phyloP scores from a whole-genome alignment of 805 yeast species.

The Candida tammaniensis region DNA sequence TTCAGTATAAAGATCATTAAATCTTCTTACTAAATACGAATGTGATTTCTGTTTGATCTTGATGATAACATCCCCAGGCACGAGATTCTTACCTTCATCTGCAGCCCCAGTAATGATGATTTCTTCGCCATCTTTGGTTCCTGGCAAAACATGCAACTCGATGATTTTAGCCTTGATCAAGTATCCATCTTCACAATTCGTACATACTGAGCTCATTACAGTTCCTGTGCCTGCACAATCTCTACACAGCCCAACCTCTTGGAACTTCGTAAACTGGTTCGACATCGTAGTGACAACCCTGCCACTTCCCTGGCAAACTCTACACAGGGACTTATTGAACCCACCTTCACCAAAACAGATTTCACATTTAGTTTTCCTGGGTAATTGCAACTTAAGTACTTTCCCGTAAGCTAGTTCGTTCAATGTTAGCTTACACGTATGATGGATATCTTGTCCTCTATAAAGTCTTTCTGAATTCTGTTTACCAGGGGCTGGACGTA shows the following conservation, averaged over 20 bases:
- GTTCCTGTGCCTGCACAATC: slow-evolving; percentile 37
- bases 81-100: slow-evolving; percentile 56
- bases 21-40: slow-evolving; percentile 39
- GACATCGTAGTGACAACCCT: slow-evolving; percentile 46
- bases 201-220: slow-evolving; percentile 21
- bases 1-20: slow-evolving; percentile 43
- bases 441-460: slow-evolving; percentile 56
- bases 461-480: slow-evolving; percentile 13
- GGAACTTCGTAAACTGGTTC: slow-evolving; percentile 38
- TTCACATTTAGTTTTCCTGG: slow-evolving; percentile 47
- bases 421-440: slow-evolving; percentile 50
- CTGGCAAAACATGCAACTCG: slow-evolving; percentile 53
- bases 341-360: slow-evolving; percentile 56
- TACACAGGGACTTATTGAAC: slow-evolving; percentile 30
- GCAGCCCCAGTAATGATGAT: slow-evolving; percentile 58
- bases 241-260: slow-evolving; percentile 30
- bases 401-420: slow-evolving; percentile 61
- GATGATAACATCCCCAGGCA: slow-evolving; percentile 68
- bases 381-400: slow-evolving; percentile 50
- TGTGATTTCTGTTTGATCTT: slow-evolving; percentile 44
- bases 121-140: slow-evolving; percentile 50
- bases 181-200: slow-evolving; percentile 39
- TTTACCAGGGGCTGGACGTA: slow-evolving; percentile 20
- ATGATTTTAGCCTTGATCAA: slow-evolving; percentile 48
- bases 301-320: slow-evolving; percentile 44